These are phyloP conservation scores for Edaphochlamys debaryana DNA, from an alignment of 139 green algal genomes.

Conservation along the genomic window DNA sequence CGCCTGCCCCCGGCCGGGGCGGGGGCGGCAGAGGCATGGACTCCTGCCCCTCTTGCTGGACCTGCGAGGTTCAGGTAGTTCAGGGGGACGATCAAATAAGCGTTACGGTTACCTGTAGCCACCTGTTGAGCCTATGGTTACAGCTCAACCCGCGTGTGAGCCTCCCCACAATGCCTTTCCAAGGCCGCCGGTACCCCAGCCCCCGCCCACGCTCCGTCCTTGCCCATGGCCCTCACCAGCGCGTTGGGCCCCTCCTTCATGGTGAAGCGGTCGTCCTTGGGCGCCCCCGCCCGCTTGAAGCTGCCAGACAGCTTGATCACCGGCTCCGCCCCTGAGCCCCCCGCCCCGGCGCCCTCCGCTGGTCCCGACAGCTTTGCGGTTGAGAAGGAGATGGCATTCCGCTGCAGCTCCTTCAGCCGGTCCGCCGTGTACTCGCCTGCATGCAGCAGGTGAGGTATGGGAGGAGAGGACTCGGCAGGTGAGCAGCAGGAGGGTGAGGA, in stretches of 20 bases:
- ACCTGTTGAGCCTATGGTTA: too few species aligned
- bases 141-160: too few species aligned
- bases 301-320: conserved; percentile 78
- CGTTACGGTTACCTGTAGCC: too few species aligned
- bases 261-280: conserved; percentile 65
- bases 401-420: conserved; percentile 65
- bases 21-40: conserved; percentile 58
- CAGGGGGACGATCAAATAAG: too few species aligned
- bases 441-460: not conserved
- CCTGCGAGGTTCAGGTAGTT: not conserved
- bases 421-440: conserved; percentile 78
- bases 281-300: conserved; percentile 68
- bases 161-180: too few species aligned
- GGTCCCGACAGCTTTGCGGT: conserved; percentile 27
- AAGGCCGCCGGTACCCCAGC: not conserved
- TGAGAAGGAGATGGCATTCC: conserved; percentile 57
- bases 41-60: conserved; percentile 23
- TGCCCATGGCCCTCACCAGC: conserved; percentile 20
- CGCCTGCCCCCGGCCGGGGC: conserved; percentile 13
- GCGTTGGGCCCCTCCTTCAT: conserved; percentile 3
- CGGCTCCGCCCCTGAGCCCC: conserved; percentile 5
- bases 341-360: not conserved
- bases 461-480: not conserved
- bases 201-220: not conserved
- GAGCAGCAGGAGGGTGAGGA: not conserved